These are phyloP conservation scores for Calcarisporium arbuscula DNA, from an alignment of 2,329 filamentous ascomycete species.

Conservation along the genomic window DNA sequence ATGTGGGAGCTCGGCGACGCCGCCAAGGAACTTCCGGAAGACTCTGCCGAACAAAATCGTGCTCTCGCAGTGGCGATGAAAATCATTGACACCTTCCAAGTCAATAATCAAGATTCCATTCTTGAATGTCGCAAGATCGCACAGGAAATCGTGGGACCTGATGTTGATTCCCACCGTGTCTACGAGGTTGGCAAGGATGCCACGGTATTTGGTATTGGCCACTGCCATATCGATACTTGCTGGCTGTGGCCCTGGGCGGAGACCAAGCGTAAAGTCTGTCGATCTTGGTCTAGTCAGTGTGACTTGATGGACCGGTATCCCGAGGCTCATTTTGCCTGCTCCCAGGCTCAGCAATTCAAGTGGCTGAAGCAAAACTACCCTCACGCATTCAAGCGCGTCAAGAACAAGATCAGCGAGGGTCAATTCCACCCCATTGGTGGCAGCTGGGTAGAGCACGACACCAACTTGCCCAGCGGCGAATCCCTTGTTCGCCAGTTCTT, in stretches of 20 bases:
- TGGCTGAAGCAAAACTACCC: slow-evolving; percentile 92
- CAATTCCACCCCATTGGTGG: slow-evolving; percentile 93
- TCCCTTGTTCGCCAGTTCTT: slow-evolving; percentile 90
- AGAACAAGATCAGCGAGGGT: slow-evolving; percentile 82
- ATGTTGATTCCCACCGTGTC: slow-evolving; percentile 76
- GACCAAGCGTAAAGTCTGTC: slow-evolving; percentile 91
- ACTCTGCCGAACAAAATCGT: slow-evolving; percentile 84
- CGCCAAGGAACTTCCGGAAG: slow-evolving; percentile 79
- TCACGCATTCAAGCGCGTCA: slow-evolving; percentile 81
- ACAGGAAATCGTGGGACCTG: slow-evolving; percentile 70
- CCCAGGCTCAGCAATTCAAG: slow-evolving; percentile 95
- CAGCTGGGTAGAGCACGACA: slow-evolving; percentile 98
- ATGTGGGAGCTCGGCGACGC: slow-evolving; percentile 96
- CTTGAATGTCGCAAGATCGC: slow-evolving; percentile 76
- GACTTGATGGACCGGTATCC: slow-evolving; percentile 92
- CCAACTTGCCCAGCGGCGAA: slow-evolving; percentile 93
- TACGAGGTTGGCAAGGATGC: slow-evolving; percentile 71
- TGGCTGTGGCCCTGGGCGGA: slow-evolving; percentile 99
- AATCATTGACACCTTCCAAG: slow-evolving; percentile 86
- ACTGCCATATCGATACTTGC: slow-evolving; percentile 97
- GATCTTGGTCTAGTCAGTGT: slow-evolving; percentile 96
- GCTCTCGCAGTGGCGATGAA: slow-evolving; percentile 77
- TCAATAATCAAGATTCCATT: slow-evolving; percentile 72
- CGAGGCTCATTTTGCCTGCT: slow-evolving; percentile 86
- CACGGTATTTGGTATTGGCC: slow-evolving; percentile 81